Evolutionary conservation across 2,329 filamentous ascomycete species (phyloP).

Genomic region (Nannizziopsis barbatae): DNA sequence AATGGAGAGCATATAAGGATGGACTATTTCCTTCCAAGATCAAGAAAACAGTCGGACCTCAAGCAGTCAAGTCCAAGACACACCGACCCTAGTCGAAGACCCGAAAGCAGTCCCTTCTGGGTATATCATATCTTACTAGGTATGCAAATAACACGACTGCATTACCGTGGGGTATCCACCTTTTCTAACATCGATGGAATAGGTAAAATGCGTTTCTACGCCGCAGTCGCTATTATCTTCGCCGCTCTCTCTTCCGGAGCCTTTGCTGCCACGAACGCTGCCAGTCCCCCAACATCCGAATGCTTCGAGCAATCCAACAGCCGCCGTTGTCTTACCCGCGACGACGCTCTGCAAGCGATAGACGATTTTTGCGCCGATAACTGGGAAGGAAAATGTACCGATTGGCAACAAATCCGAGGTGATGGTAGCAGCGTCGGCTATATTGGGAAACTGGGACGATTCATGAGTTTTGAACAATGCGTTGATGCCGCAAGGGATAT

Average conservation of each 20-base stretch:
- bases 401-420: constrained; percentile 3
- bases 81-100: too few species aligned
- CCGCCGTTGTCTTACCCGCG: constrained; percentile 1
- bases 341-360: neutral
- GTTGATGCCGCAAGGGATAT: constrained; percentile 3
- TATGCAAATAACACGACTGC: too few species aligned
- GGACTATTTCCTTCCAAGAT: neutral
- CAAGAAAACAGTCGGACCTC: neutral
- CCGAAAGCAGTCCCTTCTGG: too few species aligned
- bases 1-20: too few species aligned
- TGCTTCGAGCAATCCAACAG: constrained; percentile 2
- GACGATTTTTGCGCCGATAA: neutral
- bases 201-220: constrained; percentile 4
- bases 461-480: constrained; percentile 2
- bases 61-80: neutral
- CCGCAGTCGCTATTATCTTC: neutral
- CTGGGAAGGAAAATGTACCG: constrained; percentile 1
- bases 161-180: too few species aligned
- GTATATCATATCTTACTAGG: too few species aligned
- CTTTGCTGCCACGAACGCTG: neutral
- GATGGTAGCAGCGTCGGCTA: constrained; percentile 2
- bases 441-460: constrained; percentile 4
- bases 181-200: too few species aligned
- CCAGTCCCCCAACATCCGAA: neutral
- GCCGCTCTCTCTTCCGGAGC: constrained; percentile 5